Evolutionary conservation across 2,329 filamentous ascomycete genomes (phyloP), one percentile per base, ranked within the genome.

Genomic region (Graphium sp.): DNA sequence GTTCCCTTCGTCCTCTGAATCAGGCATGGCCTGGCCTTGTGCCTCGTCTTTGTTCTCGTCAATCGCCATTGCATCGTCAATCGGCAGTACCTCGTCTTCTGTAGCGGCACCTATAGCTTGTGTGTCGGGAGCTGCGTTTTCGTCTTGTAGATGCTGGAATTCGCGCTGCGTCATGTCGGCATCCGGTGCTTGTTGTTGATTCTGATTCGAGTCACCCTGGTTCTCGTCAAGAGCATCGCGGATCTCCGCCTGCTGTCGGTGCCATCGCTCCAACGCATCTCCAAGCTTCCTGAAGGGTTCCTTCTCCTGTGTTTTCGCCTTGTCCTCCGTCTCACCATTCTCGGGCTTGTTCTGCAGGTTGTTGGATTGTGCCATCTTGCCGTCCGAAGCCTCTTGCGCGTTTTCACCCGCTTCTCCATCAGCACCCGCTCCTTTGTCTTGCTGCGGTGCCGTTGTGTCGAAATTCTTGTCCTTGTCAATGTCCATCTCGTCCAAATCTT

Each of bases 211-310:
- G 13, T 62, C 51, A 9, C 63, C 56, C 26, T 70, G 62, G 13
- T 50, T 50, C 22, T 61, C 51, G 30, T 73, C 54, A 21, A 64
- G 55, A 28, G 67, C 54, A 30, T 70, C 58, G 45, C 67, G 58
- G 40, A 98, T 95, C 35, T 93, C 78, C 26, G 70, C 71, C 42
- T 91, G 81, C 44, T 84, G 81, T 33, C 81, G 71, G 49, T 95
- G 85, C 82, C 85, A 98, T 41, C 77, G 72, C 48, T 95, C 85
- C 18, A 98, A 62, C 5, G 83, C 78, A 54, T 98, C 84, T 14
- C 89, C 89, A 18, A 98, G 68, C 45, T 93, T 91, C 55, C 89
- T 89, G 62, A 94, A 93, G 2, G 84, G 80, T 39, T 89, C 72
- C 25, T 60, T 52, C 22, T 51, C 53, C 30, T 55, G 50, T 8